Conservation (phyloP, 208 protist species). For the Trypanosoma avium region DNA sequence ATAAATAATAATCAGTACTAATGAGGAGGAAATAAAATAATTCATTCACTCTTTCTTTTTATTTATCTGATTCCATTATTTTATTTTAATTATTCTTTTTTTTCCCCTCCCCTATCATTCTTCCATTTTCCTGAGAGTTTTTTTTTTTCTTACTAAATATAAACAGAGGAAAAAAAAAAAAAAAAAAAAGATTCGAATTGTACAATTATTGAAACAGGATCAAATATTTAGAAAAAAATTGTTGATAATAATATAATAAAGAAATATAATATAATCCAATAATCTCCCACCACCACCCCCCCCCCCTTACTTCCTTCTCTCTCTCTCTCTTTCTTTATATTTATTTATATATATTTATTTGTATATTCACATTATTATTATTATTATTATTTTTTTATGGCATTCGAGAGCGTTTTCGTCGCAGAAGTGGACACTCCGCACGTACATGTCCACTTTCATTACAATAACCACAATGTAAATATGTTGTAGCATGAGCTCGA, state of each 20-base stretch:
- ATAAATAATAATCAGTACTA: no score
- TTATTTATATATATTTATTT: no score
- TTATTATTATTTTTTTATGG: no score
- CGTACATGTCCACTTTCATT: conserved; percentile 78
- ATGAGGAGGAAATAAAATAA: not conserved
- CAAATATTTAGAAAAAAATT: no score
- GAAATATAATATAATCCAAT: no score
- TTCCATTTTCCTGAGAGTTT: not conserved
- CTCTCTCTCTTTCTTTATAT: no score
- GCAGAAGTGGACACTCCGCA: conserved; percentile 65
- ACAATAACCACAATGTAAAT: conserved; percentile 82
- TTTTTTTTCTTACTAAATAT: not conserved
- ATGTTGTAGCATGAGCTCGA: conserved; percentile 50
- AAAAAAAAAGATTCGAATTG: no score
- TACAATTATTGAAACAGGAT: no score
- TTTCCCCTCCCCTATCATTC: no score
- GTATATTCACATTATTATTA: no score
- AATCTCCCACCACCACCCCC: no score
- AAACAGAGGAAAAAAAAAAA: not conserved
- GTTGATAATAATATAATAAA: not conserved
- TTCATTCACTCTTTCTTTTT: not conserved
- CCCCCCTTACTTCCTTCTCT: no score
- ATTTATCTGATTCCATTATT: not conserved
- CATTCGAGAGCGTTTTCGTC: conserved; percentile 57
- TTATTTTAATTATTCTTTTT: not conserved